Evolutionary conservation across 2,329 filamentous ascomycete genomes (phyloP), one percentile per base, ranked within the genome.

Genomic region (Simplicillium sp.): DNA sequence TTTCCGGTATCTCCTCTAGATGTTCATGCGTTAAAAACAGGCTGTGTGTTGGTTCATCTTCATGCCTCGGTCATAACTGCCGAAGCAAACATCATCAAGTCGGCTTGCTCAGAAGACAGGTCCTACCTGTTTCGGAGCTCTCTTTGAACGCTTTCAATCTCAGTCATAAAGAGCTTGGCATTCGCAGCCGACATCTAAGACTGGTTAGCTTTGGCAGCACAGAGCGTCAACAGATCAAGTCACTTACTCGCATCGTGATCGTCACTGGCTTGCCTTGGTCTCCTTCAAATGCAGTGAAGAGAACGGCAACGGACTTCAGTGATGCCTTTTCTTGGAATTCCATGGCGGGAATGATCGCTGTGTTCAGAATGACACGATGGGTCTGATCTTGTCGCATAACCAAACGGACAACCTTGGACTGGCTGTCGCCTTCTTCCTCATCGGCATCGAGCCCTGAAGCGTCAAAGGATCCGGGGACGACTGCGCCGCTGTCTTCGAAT

Each of bases 371-470:
- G 40, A 97, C 80, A 16, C 87, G 78, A 53, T 89, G 80, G 1
- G 87, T 92, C 45, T 88, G 87, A 54, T 96, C 89, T 50, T 94
- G 87, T 14, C 90, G 82, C 80, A 96, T 88, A 46, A 97, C 75
- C 49, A 97, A 75, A 34, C 90, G 83, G 17, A 82, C 73, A 42
- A 77, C 67, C 48, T 73, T 47, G 7, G 44, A 37, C 2, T 48
- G 50, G 32, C 52, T 55, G 15, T 50, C 51, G 4, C 49, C 54
- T 33, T 54, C 60, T 11, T 57, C 58, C 2, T 67, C 64, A 14
- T 71, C 66, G 3, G 68, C 60, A 38, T 71, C 68, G 4, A 75
- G 54, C 13, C 57, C 57, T 5, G 75, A 77, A 14, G 68, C 67
- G 49, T 80, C 73, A 44, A 80, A 80, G 13, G 67, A 70, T 17